These are phyloP conservation scores for Saussurea involucrata DNA, from an alignment of 129 eudicot species.

Conservation along the genomic window DNA sequence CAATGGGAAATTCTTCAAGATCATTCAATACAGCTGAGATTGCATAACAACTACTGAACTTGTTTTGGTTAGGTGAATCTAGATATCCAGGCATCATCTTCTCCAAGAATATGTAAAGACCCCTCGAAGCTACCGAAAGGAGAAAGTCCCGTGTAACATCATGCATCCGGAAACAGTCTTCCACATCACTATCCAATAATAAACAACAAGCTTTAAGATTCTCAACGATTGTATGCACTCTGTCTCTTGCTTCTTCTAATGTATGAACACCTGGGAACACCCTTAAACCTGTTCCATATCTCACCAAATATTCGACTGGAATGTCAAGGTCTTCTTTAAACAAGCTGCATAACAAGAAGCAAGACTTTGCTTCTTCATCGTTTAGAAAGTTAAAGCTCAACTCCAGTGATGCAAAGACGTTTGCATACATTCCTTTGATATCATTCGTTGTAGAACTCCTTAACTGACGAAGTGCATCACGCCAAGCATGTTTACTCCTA, in stretches of 20 bases:
- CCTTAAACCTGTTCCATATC: conserved; percentile 48
- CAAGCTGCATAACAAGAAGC: conserved; percentile 44
- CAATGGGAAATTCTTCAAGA: conserved; percentile 27
- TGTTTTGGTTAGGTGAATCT: conserved; percentile 21
- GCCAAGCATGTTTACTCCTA: conserved; percentile 40
- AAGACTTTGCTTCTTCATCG: conserved; percentile 30
- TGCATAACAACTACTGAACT: conserved; percentile 20
- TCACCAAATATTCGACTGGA: conserved; percentile 31
- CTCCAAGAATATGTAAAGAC: conserved; percentile 27
- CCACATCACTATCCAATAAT: conserved; percentile 35
- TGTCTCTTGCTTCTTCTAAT: conserved; percentile 41
- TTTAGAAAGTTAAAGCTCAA: conserved; percentile 40
- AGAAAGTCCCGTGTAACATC: conserved; percentile 53
- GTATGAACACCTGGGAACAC: conserved; percentile 36
- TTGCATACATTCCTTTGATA: conserved; percentile 42
- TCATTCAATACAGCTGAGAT: conserved; percentile 33
- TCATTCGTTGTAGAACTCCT: conserved; percentile 26
- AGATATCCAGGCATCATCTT: conserved; percentile 21
- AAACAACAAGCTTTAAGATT: conserved; percentile 41
- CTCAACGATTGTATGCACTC: conserved; percentile 27
- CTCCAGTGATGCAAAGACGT: conserved; percentile 29
- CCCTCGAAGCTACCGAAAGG: conserved; percentile 36
- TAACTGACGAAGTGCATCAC: conserved; percentile 33
- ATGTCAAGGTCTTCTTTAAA: conserved; percentile 47
- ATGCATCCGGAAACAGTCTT: conserved; percentile 41